Evolutionary conservation across 1,139 yeast genomes (phyloP).

Genomic region (Sugiyamaella pinicola): DNA sequence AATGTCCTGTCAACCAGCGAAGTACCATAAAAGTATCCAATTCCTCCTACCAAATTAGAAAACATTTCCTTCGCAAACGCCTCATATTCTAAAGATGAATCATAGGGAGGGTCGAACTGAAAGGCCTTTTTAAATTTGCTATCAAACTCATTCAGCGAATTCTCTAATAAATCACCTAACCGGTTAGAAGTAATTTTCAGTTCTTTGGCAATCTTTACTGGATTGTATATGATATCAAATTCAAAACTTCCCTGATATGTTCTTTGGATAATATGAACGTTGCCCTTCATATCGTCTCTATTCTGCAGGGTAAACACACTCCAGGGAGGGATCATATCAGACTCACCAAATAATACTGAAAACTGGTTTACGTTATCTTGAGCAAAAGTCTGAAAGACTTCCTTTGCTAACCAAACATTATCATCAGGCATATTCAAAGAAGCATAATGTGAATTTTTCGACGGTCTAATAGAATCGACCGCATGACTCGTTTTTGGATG

Average conservation of each 20-base stretch:
- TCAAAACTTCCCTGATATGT: conserved; percentile 74
- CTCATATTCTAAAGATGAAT: conserved; percentile 46
- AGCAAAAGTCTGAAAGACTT: conserved; percentile 67
- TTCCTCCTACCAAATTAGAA: conserved; percentile 85
- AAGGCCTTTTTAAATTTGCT: conserved; percentile 59
- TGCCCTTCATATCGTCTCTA: conserved; percentile 65
- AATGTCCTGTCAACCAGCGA: conserved; percentile 78
- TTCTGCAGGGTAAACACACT: conserved; percentile 59
- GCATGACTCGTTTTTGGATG: conserved; percentile 39
- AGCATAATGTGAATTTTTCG: conserved; percentile 59
- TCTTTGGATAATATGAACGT: conserved; percentile 77
- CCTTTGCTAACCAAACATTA: conserved; percentile 78
- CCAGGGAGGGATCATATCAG: conserved; percentile 43
- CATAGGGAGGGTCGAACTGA: conserved; percentile 59
- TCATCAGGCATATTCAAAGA: conserved; percentile 73
- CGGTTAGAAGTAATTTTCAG: conserved; percentile 46
- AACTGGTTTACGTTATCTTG: conserved; percentile 66
- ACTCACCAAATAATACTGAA: conserved; percentile 43
- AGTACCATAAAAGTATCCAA: conserved; percentile 88
- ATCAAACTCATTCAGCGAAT: conserved; percentile 50
- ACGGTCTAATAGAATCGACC: conserved; percentile 39
- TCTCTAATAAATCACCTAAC: conserved; percentile 37
- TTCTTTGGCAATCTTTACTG: conserved; percentile 45
- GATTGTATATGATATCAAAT: conserved; percentile 67
- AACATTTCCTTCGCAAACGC: conserved; percentile 75